Evolutionary conservation across 768 basidiomycete genomes (phyloP).

Genomic region (Cystobasidiopsis lactophilus): DNA sequence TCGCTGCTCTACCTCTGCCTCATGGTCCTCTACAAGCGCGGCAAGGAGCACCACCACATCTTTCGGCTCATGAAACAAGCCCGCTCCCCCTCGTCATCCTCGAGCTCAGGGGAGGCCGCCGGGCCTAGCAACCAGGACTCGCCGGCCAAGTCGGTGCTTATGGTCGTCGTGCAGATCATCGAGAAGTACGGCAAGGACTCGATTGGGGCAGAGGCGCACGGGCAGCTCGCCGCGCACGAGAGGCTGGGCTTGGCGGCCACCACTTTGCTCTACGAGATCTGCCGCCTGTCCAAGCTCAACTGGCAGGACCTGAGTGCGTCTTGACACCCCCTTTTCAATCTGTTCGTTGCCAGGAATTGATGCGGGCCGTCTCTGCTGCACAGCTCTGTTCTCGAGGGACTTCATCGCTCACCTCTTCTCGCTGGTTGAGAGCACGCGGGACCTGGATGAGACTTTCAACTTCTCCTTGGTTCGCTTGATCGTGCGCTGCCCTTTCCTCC

Average conservation of each 20-base stretch:
- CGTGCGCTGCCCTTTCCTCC: slow-evolving; percentile 31
- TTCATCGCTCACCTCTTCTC: slow-evolving; percentile 83
- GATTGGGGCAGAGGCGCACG: slow-evolving; percentile 52
- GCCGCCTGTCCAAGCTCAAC: slow-evolving; percentile 65
- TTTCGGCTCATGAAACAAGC: slow-evolving; percentile 7
- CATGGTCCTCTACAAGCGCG: neutral
- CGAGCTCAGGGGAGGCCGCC: too few relatives aligned
- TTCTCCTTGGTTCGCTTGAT: slow-evolving; percentile 88
- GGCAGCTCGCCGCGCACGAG: slow-evolving; percentile 4
- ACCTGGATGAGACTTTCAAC: slow-evolving; percentile 79
- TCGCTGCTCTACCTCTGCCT: slow-evolving; percentile 3
- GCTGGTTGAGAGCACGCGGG: slow-evolving; percentile 74
- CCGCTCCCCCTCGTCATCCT: slow-evolving; percentile 5
- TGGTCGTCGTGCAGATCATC: slow-evolving; percentile 10
- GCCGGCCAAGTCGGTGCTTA: neutral
- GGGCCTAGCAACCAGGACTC: neutral
- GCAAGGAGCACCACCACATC: slow-evolving; percentile 4
- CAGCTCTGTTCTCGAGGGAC: slow-evolving; percentile 54
- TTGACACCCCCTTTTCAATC: too few relatives aligned
- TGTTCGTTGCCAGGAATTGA: neutral
- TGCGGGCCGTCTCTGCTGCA: neutral
- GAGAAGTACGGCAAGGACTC: slow-evolving; percentile 41
- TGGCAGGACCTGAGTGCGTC: slow-evolving; percentile 53
- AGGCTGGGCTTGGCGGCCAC: slow-evolving; percentile 16
- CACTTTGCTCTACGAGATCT: slow-evolving; percentile 56